A percentile compares a stretch with the other conserved stretches of the same genome.
Evolutionary conservation across 768 basidiomycete species (phyloP).

Genomic region (Trametes cubensis): DNA sequence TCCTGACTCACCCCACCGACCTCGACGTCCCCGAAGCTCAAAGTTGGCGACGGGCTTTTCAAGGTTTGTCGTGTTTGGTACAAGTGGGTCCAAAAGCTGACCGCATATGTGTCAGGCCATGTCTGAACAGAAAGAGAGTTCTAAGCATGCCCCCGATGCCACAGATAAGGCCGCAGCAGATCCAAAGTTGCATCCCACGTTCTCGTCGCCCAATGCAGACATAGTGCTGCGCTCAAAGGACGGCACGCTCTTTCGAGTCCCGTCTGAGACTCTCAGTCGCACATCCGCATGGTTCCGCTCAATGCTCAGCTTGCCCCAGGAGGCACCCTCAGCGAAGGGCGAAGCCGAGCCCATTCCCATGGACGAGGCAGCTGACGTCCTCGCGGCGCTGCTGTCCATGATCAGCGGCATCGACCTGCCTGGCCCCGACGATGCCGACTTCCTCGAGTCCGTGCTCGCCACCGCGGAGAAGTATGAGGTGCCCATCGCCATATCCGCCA

Average conservation of each 20-base stretch:
- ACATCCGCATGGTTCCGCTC: constrained; percentile 35
- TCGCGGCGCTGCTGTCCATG: constrained; percentile 45
- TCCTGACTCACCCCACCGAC: background rate
- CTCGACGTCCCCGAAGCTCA: background rate
- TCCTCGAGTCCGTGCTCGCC: constrained; percentile 42
- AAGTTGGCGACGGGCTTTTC: too few species aligned
- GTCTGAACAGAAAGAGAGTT: background rate
- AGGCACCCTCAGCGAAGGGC: background rate
- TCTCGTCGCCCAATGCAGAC: constrained; percentile 25
- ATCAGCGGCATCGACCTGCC: constrained; percentile 45
- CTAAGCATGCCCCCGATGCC: background rate
- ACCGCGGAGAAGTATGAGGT: constrained; percentile 52
- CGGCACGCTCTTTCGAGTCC: constrained; percentile 28
- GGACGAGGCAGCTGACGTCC: constrained; percentile 40
- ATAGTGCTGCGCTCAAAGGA: constrained; percentile 28
- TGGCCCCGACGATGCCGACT: constrained; percentile 44
- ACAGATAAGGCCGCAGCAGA: background rate
- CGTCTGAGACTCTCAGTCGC: constrained; percentile 27
- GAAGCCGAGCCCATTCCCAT: constrained; percentile 30
- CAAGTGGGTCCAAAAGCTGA: too few species aligned
- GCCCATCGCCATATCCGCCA: constrained; percentile 45
- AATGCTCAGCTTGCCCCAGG: constrained; percentile 30
- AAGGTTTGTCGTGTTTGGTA: too few species aligned
- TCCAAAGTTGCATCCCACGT: constrained; percentile 17
- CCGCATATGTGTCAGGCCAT: background rate